These are phyloP conservation scores for Fusarium luffae DNA, from an alignment of 2,329 filamentous ascomycete genomes.

Conservation along the genomic window DNA sequence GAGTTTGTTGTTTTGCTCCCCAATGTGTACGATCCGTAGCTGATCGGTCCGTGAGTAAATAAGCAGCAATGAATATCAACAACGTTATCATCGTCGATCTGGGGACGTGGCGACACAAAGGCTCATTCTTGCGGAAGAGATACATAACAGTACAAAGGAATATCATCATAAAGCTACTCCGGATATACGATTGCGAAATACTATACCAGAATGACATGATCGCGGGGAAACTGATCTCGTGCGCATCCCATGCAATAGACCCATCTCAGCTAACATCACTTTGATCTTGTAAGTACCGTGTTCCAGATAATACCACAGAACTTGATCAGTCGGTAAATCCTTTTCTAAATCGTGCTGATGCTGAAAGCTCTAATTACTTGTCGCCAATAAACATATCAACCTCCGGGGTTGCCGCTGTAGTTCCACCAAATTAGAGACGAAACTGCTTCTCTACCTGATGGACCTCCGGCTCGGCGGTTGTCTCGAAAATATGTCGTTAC, in stretches of 20 bases:
- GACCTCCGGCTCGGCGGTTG: conserved; percentile 45
- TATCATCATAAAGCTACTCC: conserved; percentile 5
- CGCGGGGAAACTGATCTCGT: conserved; percentile 40
- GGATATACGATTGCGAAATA: conserved; percentile 36
- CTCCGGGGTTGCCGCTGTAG: conserved; percentile 26
- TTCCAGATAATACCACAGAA: neutral
- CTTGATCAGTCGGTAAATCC: neutral
- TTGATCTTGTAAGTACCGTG: neutral
- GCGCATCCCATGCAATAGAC: conserved; percentile 24
- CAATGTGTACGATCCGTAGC: neutral
- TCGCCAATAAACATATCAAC: conserved; percentile 1
- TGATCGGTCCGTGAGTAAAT: neutral
- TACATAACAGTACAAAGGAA: neutral
- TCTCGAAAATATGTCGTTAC: conserved; percentile 33
- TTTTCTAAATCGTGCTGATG: conserved; percentile 28
- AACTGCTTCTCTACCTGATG: conserved; percentile 34
- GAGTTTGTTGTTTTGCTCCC: neutral
- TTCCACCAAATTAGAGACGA: conserved; percentile 12
- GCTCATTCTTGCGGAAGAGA: conserved; percentile 29
- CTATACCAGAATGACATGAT: conserved; percentile 42
- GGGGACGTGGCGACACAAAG: conserved; percentile 24
- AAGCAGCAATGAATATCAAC: neutral
- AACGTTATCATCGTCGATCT: conserved; percentile 8
- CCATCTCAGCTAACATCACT: conserved; percentile 13
- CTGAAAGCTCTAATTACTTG: neutral